Base-by-base conservation (phyloP, 2,329 filamentous ascomycete genomes). In the Huntiella omanensis region DNA sequence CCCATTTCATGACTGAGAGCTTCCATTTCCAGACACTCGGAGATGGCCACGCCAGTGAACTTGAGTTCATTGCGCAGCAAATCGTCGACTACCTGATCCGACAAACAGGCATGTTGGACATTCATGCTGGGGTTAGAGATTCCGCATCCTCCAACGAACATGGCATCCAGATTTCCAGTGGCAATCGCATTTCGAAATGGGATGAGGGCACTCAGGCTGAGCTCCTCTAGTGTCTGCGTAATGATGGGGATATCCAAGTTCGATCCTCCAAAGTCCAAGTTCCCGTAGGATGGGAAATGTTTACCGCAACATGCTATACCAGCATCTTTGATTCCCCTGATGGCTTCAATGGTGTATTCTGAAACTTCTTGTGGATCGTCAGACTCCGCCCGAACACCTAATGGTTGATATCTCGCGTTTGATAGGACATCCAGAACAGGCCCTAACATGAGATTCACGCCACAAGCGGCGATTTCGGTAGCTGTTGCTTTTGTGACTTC, bases 341-440 rank as follows among this genome's bases (percentile, higher is more conserved):
- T 82, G 49, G 83, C 85, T 17, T 87, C 83, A 40, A 92, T 83
- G 42, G 84, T 85, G 62, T 88, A 96, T 49, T 86, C 81, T 0
- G 87, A 94, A 1, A 92, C 88, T 63, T 96, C 85, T 55, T 94
- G 86, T 1, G 91, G 87, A 54, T 98, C 86, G 57, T 96, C 91
- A 4, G 88, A 84, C 13, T 80, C 82, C 33, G 88, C 87, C 48
- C 91, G 75, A 4, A 95, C 88, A 5, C 88, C 87, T 4, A 96
- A 65, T 1, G 85, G 86, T 58, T 95, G 87, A 58, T 88, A 91
- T 37, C 85, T 76, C 42, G 85, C 83, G 61, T 96, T 95, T 43
- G 85, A 95, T 48, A 96, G 68, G 3, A 96, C 88, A 61, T 98
- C 91, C 4, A 98, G 65, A 36, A 92, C 87, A 1, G 91, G 91